These are phyloP conservation scores for Talaromyces sp. DNA, from an alignment of 2,329 filamentous ascomycete species.

Conservation along the genomic window DNA sequence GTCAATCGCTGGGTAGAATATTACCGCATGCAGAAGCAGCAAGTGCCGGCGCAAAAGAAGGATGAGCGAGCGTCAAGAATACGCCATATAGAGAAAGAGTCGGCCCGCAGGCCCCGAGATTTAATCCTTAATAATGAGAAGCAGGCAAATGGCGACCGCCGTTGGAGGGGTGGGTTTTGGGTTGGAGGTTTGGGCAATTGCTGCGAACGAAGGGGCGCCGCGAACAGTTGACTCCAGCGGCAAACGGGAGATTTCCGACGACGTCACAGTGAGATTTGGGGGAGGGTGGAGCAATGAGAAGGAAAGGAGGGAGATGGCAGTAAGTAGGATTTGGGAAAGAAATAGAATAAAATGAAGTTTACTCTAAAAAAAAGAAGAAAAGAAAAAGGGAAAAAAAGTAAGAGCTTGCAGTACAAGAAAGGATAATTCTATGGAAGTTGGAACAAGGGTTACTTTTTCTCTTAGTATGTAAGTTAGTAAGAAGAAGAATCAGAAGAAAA, in stretches of 20 bases:
- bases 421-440: not conserved
- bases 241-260: not conserved
- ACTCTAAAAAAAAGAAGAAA: not conserved
- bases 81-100: slow-evolving; percentile 16
- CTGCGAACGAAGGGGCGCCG: slow-evolving; percentile 13
- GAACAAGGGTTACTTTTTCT: not conserved
- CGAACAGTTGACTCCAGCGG: slow-evolving; percentile 14
- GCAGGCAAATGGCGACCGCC: not conserved
- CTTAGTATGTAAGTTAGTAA: not conserved
- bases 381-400: too few relatives aligned
- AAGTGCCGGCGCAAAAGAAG: slow-evolving; percentile 12
- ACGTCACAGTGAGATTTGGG: slow-evolving; percentile 10
- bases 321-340: not conserved
- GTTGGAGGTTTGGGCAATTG: not conserved
- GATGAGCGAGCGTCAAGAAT: slow-evolving; percentile 9
- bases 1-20: not conserved
- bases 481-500: not conserved
- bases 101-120: slow-evolving; percentile 17
- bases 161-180: not conserved
- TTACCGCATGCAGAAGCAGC: slow-evolving; percentile 17
- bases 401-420: not conserved
- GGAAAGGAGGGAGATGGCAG: not conserved
- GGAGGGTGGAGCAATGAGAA: not conserved
- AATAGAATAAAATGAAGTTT: too few relatives aligned
- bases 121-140: not conserved